Conservation (phyloP, 768 basidiomycete species). For the Clavulina sp. region DNA sequence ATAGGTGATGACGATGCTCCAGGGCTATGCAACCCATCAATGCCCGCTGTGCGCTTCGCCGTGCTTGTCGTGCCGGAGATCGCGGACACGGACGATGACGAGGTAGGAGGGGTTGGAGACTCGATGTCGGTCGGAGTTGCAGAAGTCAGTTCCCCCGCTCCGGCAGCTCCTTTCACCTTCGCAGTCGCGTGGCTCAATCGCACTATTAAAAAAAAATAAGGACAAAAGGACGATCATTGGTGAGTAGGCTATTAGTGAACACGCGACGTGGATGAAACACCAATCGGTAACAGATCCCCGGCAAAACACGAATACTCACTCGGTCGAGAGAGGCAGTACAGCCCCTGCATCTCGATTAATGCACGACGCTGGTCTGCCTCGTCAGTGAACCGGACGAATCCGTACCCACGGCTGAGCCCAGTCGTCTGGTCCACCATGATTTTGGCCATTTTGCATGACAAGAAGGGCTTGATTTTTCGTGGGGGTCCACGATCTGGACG, state of each 20-base stretch:
- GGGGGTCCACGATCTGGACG: slow-evolving; percentile 62
- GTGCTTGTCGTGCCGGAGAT: no score
- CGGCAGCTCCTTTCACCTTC: slow-evolving; percentile 44
- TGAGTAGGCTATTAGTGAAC: slow-evolving; percentile 7
- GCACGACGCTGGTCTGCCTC: slow-evolving; percentile 81
- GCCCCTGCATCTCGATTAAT: slow-evolving; percentile 78
- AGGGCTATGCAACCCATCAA: no score
- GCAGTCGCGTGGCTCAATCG: slow-evolving; percentile 81
- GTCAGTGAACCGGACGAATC: slow-evolving; percentile 83
- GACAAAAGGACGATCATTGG: no score
- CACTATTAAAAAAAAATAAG: slow-evolving; percentile 49
- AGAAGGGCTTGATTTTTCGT: slow-evolving; percentile 74
- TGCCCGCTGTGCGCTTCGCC: no score
- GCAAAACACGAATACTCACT: no score
- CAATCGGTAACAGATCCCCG: no score
- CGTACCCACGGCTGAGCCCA: slow-evolving; percentile 78
- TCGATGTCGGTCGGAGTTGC: no score
- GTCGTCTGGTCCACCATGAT: slow-evolving; percentile 87
- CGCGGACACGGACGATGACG: no score
- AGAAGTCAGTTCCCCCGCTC: no score
- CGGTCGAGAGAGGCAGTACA: slow-evolving; percentile 76
- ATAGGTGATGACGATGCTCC: no score
- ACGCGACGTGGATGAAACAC: no score
- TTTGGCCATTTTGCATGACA: slow-evolving; percentile 88
- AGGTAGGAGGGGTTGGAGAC: no score